Evolutionary conservation across 768 basidiomycete genomes (phyloP).

Genomic region (Tricholoma matsutake): DNA sequence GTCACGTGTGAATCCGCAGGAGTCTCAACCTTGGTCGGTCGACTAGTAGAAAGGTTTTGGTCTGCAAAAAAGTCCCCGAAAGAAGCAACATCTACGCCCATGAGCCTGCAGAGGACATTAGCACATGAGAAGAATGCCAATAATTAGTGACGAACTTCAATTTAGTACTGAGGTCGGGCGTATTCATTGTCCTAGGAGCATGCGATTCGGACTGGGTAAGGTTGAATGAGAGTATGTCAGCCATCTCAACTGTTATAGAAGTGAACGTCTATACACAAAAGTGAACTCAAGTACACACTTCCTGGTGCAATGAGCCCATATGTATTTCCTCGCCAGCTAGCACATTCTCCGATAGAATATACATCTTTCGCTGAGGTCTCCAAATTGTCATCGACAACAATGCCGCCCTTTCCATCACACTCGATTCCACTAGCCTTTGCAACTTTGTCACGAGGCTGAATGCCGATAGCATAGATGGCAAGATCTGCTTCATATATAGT

Average conservation of each 20-base stretch:
- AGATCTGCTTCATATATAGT: constrained; percentile 45
- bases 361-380: constrained; percentile 56
- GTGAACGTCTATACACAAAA: not conserved
- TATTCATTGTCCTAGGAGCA: constrained; percentile 41
- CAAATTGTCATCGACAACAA: constrained; percentile 55
- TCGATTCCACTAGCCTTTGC: constrained; percentile 51
- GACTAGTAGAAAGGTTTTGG: constrained; percentile 23
- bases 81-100: constrained; percentile 52
- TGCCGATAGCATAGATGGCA: constrained; percentile 68
- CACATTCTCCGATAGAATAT: constrained; percentile 78
- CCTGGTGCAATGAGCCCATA: constrained; percentile 79
- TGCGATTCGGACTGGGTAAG: constrained; percentile 47
- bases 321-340: constrained; percentile 61
- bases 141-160: constrained; percentile 40
- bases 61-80: constrained; percentile 77
- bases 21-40: not conserved
- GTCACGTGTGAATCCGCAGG: not conserved
- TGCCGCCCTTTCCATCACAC: constrained; percentile 48
- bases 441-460: constrained; percentile 67
- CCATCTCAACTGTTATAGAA: constrained; percentile 52
- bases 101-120: not conserved
- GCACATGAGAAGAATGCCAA: not conserved
- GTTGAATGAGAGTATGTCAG: constrained; percentile 72
- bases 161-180: constrained; percentile 69
- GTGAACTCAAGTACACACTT: constrained; percentile 17